A percentile compares a stretch with the other conserved stretches of the same genome.
These are phyloP conservation scores for Kwoniella sp. DNA, from an alignment of 768 basidiomycete genomes.

Conservation along the genomic window DNA sequence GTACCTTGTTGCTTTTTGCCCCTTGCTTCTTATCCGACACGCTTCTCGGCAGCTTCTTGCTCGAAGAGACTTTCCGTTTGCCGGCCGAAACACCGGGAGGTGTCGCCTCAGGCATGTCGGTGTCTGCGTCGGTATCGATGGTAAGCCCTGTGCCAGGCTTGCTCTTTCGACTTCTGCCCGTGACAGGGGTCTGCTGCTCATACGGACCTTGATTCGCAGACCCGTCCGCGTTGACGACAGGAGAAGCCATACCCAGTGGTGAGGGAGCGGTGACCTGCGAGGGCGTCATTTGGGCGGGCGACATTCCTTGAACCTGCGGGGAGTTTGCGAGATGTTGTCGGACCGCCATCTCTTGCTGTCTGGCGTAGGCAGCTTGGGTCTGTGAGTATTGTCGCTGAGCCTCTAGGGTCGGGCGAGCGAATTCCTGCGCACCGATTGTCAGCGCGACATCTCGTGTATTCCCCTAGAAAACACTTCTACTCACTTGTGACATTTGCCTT, in stretches of 20 bases:
- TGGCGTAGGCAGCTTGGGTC: constrained; percentile 18
- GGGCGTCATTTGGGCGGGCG: constrained; percentile 23
- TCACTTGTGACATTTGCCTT: constrained; percentile 14
- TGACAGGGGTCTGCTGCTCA: constrained; percentile 6
- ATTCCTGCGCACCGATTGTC: background rate
- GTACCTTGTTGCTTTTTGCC: constrained; percentile 17
- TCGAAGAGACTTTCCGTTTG: constrained; percentile 13
- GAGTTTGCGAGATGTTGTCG: constrained; percentile 14
- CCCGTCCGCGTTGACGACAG: constrained; percentile 1
- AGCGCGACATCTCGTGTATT: background rate
- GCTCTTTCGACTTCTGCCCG: constrained; percentile 6
- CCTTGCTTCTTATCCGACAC: constrained; percentile 11
- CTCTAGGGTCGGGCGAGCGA: constrained; percentile 10
- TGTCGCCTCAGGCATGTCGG: constrained; percentile 7
- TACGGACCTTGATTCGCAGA: constrained; percentile 5
- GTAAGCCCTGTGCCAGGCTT: constrained; percentile 4
- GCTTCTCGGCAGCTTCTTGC: constrained; percentile 11
- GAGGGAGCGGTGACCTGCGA: constrained; percentile 21
- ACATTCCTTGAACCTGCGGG: constrained; percentile 16
- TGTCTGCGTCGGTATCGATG: constrained; percentile 12
- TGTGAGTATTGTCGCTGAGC: constrained; percentile 24
- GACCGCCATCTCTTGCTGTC: constrained; percentile 7
- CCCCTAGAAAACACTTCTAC: background rate
- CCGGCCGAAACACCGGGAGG: constrained; percentile 13
- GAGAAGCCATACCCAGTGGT: constrained; percentile 6